A percentile compares a stretch with the other conserved stretches of the same genome.
These are phyloP conservation scores for Oryza brachyantha DNA, from an alignment of 176 grass and related monocot genomes.

Conservation along the genomic window DNA sequence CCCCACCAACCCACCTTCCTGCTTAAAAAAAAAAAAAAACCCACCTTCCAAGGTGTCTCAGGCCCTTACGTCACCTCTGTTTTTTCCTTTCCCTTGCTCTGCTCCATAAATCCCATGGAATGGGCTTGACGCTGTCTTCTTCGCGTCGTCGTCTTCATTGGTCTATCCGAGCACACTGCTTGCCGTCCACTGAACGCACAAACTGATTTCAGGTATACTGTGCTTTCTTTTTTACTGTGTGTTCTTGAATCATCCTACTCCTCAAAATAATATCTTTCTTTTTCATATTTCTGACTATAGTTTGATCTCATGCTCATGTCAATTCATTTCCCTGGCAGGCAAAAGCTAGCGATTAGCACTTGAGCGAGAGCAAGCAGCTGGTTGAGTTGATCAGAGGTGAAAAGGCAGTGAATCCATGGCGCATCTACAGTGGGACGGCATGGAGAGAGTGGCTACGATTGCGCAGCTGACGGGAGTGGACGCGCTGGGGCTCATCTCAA, in stretches of 20 bases:
- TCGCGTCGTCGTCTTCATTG: no score
- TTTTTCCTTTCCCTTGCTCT: neutral
- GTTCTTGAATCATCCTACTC: no score
- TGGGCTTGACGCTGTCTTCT: no score
- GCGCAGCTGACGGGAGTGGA: slow-evolving; percentile 41
- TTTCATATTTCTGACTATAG: neutral
- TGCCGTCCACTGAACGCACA: no score
- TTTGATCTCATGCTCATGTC: neutral
- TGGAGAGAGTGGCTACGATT: neutral
- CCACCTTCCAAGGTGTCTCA: no score
- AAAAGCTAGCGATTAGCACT: neutral
- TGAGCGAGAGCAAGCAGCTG: neutral
- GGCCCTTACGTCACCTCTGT: no score
- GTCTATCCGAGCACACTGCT: no score
- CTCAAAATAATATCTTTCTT: no score
- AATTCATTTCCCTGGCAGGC: no score
- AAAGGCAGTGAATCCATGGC: neutral
- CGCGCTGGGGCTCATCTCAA: slow-evolving; percentile 40
- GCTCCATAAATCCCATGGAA: neutral
- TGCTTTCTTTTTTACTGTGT: neutral
- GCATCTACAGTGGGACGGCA: neutral
- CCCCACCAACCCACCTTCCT: neutral
- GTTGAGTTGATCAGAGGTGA: neutral
- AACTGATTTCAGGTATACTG: no score
- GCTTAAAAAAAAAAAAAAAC: no score